phyloP scores from a whole-genome alignment of 345 rosid species.

The Anastatica hierochuntica region DNA sequence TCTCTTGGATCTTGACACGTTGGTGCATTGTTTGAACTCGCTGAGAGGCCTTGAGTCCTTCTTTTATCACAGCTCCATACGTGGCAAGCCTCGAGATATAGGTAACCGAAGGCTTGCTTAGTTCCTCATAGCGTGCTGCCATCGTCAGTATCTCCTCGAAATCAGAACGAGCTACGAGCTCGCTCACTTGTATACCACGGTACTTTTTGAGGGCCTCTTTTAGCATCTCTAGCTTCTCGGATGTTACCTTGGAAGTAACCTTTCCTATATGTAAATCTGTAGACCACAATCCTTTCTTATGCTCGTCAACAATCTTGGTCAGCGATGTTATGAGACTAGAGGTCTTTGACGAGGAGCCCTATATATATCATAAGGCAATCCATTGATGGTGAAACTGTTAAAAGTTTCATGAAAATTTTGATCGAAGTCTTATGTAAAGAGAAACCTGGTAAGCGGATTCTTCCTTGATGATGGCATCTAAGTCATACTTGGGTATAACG shows the following conservation, averaged over 20 bases:
- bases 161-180: slow-evolving; percentile 1
- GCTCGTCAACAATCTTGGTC: neutral
- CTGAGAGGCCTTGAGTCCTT: neutral
- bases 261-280: neutral
- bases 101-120: neutral
- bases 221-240: neutral
- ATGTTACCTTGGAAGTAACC: neutral
- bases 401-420: too few relatives aligned
- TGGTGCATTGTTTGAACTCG: neutral
- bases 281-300: neutral
- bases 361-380: too few relatives aligned
- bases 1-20: neutral
- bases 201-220: neutral
- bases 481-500: slow-evolving; percentile 1
- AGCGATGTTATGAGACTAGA: slow-evolving; percentile 12
- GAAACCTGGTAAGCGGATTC: neutral
- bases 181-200: neutral
- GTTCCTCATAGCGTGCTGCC: slow-evolving; percentile 3
- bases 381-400: too few relatives aligned
- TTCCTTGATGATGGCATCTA: slow-evolving; percentile 6
- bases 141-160: neutral
- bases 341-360: slow-evolving; percentile 5
- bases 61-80: neutral
- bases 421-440: too few relatives aligned
- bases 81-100: slow-evolving; percentile 7